These are phyloP conservation scores for Fagopyrum homotropicum DNA, from an alignment of 148 eudicot genomes.

Conservation along the genomic window DNA sequence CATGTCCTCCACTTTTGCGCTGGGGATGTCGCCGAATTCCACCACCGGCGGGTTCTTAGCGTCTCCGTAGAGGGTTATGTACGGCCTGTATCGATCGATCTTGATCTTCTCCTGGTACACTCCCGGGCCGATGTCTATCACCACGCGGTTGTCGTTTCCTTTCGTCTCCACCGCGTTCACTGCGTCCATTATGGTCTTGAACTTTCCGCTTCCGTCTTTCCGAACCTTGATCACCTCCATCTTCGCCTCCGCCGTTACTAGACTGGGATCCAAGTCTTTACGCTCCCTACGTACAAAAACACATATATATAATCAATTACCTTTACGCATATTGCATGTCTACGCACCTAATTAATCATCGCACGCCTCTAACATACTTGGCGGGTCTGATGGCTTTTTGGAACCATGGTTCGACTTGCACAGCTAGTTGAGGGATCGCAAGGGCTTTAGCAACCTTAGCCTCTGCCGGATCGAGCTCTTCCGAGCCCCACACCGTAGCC, in stretches of 20 bases:
- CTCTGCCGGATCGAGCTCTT: too few species aligned
- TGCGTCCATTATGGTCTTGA: constrained; percentile 51
- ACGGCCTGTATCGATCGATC: constrained; percentile 35
- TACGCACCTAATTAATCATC: too few species aligned
- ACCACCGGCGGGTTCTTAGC: constrained; percentile 37
- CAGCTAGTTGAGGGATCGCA: too few species aligned
- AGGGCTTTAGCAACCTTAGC: too few species aligned
- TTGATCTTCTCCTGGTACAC: constrained; percentile 50
- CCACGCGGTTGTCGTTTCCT: constrained; percentile 35
- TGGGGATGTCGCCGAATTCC: constrained; percentile 30
- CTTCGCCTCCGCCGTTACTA: constrained; percentile 40
- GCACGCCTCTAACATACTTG: too few species aligned
- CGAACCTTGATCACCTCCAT: constrained; percentile 30
- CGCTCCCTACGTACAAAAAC: constrained; percentile 13
- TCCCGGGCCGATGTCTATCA: constrained; percentile 50
- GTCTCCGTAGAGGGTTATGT: constrained; percentile 49
- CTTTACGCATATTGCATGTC: too few species aligned
- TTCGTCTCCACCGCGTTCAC: constrained; percentile 35
- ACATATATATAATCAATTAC: neutral
- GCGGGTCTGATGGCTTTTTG: too few species aligned
- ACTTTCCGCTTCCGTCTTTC: constrained; percentile 44
- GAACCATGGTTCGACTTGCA: too few species aligned
- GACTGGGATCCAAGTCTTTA: constrained; percentile 29
- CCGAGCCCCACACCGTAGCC: too few species aligned
- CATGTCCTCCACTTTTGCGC: constrained; percentile 45